Percentiles rank a stretch among this genome's conserved stretches.
Conservation (phyloP, 2,329 filamentous ascomycete genomes). For the Verticillium tricorpus region DNA sequence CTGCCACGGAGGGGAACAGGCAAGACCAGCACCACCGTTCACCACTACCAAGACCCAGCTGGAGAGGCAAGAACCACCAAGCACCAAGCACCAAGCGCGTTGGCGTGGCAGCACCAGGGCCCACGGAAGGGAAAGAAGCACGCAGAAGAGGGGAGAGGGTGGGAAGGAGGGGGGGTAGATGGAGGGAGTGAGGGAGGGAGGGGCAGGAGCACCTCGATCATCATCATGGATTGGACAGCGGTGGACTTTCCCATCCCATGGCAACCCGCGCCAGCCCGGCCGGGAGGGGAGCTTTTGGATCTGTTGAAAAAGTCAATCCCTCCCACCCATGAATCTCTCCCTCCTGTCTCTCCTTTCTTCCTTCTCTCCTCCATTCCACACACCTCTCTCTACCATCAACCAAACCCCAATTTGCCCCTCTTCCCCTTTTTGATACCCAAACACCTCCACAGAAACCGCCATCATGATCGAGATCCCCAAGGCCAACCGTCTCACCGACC, state of each 20-base stretch:
- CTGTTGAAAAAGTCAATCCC: not conserved
- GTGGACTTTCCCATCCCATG: not conserved
- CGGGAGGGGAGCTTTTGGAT: not conserved
- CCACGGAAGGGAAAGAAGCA: not conserved
- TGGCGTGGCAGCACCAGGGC: not conserved
- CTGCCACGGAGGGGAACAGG: not conserved
- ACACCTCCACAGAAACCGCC: conserved; percentile 3
- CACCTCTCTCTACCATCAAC: not conserved
- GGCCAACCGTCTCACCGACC: conserved; percentile 54
- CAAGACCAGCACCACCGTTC: not conserved
- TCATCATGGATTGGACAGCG: not conserved
- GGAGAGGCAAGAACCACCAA: not conserved
- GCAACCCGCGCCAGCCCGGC: not conserved
- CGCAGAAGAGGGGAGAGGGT: not conserved
- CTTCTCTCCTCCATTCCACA: not conserved
- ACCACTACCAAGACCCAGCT: not conserved
- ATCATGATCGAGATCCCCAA: conserved; percentile 56
- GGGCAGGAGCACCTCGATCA: not conserved
- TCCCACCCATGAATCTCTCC: not conserved
- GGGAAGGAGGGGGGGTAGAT: not conserved
- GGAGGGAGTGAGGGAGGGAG: not conserved
- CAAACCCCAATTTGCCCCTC: not conserved
- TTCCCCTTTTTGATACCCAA: not conserved
- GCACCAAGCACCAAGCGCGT: not conserved
- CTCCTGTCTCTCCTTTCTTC: not conserved